These are phyloP conservation scores for Aphanomyces invadans DNA, from an alignment of 352 stramenopile species.

Conservation along the genomic window DNA sequence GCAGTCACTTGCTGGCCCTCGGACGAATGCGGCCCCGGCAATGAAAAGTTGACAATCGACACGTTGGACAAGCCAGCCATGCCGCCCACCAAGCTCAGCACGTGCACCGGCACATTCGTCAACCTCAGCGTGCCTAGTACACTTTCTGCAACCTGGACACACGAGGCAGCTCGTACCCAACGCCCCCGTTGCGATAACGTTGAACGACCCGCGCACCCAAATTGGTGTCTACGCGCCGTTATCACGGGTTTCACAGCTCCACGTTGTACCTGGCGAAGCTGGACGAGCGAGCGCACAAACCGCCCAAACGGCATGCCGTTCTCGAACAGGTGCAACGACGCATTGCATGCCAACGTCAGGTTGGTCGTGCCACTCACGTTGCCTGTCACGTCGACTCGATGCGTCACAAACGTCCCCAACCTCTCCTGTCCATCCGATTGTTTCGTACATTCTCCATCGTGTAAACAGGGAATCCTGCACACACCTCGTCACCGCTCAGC, in stretches of 20 bases:
- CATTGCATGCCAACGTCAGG: neutral
- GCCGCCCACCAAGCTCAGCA: neutral
- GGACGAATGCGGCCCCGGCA: neutral
- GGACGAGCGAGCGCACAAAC: conserved; percentile 16
- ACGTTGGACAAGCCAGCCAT: conserved; percentile 21
- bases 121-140: conserved; percentile 8
- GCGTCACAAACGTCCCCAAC: neutral
- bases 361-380: neutral
- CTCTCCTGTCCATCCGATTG: neutral
- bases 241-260: too few species aligned
- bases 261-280: neutral
- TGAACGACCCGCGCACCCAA: neutral
- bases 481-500: neutral
- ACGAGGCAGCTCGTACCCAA: neutral
- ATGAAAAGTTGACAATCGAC: conserved; percentile 3
- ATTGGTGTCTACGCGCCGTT: neutral
- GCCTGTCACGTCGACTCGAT: neutral
- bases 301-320: conserved; percentile 9
- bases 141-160: neutral
- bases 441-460: too few species aligned
- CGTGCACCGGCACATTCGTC: neutral
- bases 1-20: conserved; percentile 6
- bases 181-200: conserved; percentile 2
- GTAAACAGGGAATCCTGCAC: too few species aligned
- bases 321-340: neutral